Base-by-base conservation (phyloP, 352 stramenopile species). In the Peronospora belbahrii region DNA sequence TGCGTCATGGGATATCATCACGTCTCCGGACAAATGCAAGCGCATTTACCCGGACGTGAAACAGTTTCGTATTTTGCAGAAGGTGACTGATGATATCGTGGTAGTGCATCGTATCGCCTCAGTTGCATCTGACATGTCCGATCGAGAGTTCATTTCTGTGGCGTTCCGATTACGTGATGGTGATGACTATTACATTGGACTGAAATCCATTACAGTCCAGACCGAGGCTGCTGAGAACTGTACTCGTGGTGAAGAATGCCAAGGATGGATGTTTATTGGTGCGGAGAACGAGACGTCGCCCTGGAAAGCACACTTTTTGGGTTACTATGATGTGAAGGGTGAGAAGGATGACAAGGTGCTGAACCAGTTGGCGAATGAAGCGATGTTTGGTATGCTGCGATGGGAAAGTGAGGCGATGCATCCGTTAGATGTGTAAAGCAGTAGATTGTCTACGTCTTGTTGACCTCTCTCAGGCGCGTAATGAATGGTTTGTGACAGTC, bases 341-440 rank as follows among this genome's bases (percentile, higher is more conserved):
- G 74, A 90, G 46, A 85, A 85, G 58, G 72, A 87, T 46, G 79
- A 88, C 64, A 88, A 86, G 65, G 69, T 90, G 44, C 52, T 87
- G 24, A 88, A 87, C 54, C 79, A 91, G 49, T 52, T 87, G 18
- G 74, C 73, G 22, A 91, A 89, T 42, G 80, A 91, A 49, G 72
- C 77, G 48, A 91, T 88, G 77, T 91, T 91, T 50, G 75, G 74
- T 20, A 86, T 88, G 70, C 60, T 91, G 40, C 69, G 80, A 59
- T 91, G 77, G 80, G 80, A 91, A 56, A 91, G 80, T 40, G 77
- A 91, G 48, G 77, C 80, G 4, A 85, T 88, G 74, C 73, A 87
- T 42, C 78, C 78, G 19, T 59, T 89, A 1, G 87, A 72, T 43
- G 73, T 87, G 23, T 87, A 83, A 39, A 13, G 15, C 28, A n/a